phyloP scores from a whole-genome alignment of 2,329 filamentous ascomycete genomes.

The Aspergillus carbonarius region DNA sequence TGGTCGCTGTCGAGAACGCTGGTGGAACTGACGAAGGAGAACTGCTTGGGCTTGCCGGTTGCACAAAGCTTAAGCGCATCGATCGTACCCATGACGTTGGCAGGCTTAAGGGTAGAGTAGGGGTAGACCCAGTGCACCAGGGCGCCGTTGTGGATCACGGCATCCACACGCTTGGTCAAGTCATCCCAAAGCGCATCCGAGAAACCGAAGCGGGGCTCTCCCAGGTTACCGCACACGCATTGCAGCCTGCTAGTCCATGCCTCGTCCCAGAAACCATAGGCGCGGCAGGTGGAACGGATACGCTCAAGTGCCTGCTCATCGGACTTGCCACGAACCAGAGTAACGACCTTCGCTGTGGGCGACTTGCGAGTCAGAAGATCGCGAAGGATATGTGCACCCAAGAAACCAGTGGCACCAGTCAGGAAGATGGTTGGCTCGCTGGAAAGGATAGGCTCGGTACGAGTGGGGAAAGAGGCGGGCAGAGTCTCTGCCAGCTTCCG shows the following conservation, averaged over 20 bases:
- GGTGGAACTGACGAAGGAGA: conserved; percentile 81
- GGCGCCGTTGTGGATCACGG: conserved; percentile 80
- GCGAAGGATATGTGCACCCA: conserved; percentile 76
- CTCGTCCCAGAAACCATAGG: conserved; percentile 74
- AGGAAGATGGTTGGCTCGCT: conserved; percentile 66
- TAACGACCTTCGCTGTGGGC: conserved; percentile 63
- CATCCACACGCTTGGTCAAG: conserved; percentile 66
- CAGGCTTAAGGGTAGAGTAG: conserved; percentile 68
- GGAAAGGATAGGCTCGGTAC: conserved; percentile 35
- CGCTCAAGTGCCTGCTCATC: conserved; percentile 61
- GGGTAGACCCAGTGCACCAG: conserved; percentile 75
- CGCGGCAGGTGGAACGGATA: conserved; percentile 65
- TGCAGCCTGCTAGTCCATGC: conserved; percentile 64
- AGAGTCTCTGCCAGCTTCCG: conserved; percentile 51
- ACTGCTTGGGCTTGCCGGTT: conserved; percentile 73
- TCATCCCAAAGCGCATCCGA: conserved; percentile 63
- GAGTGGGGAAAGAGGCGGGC: conserved; percentile 43
- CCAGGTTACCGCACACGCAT: conserved; percentile 71
- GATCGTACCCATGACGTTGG: conserved; percentile 81
- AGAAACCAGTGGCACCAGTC: conserved; percentile 86
- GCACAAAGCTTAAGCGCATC: conserved; percentile 74
- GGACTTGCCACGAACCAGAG: conserved; percentile 71
- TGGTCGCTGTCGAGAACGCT: conserved; percentile 78
- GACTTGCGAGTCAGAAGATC: conserved; percentile 67
- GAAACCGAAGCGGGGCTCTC: conserved; percentile 72